Conservation (phyloP, 2,329 filamentous ascomycete species). For the Penicillium sp. region DNA sequence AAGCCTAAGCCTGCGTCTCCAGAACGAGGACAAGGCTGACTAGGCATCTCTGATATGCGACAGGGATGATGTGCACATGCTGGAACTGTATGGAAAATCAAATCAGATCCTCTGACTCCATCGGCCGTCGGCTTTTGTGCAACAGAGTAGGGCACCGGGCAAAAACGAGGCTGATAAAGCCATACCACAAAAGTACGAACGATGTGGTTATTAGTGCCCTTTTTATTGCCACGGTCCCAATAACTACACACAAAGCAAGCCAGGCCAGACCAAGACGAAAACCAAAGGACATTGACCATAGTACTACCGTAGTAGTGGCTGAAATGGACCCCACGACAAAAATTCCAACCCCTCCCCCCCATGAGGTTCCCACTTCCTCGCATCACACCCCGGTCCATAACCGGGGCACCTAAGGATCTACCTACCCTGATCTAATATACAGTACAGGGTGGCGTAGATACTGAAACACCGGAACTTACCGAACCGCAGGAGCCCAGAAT, state of each 20-base stretch:
- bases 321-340: not conserved
- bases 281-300: not conserved
- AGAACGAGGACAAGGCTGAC: not conserved
- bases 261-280: no score
- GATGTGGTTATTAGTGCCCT: not conserved
- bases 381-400: conserved; percentile 5
- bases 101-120: not conserved
- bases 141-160: conserved; percentile 10
- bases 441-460: not conserved
- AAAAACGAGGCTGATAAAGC: not conserved
- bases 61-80: not conserved
- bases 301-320: not conserved
- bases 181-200: not conserved
- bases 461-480: conserved; percentile 19
- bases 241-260: not conserved
- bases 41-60: not conserved
- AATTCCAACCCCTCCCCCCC: no score
- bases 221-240: not conserved
- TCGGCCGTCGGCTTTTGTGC: conserved; percentile 17
- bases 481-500: conserved; percentile 12
- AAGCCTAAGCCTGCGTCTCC: not conserved
- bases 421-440: not conserved
- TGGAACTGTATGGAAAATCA: not conserved
- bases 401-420: conserved; percentile 6
- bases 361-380: conserved; percentile 14